Base-by-base conservation (phyloP, 108 stramenopile genomes). In the Cyclostephanos tholiformis region DNA sequence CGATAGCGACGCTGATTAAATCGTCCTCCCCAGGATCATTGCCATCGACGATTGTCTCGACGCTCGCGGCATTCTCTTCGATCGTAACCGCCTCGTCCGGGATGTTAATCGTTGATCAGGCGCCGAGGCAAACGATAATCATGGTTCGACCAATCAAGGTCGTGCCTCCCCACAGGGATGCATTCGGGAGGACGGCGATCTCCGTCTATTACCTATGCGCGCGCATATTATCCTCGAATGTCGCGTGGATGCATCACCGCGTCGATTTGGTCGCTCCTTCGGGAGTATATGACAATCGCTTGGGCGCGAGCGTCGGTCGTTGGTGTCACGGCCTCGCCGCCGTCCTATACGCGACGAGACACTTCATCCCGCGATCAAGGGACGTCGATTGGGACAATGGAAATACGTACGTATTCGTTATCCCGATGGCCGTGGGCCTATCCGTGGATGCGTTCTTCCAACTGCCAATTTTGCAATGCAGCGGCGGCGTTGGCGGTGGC, bases 91-190 rank as follows among this genome's bases (percentile, higher is more conserved):
- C 71, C 8, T 64, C 71, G 4, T 72, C 71, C 19, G 71, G 71
- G 6, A 53, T 65, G 25, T 12, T 26, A 9, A 65, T 72, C 32
- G 64, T 72, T 1, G 71, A 65, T 22, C 63, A 65, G 46, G 71
- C 71, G 22, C 71, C 71, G 17, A 65, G 41, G 29, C 71, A 65
- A 65, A 72, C 71, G 13, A 44, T 72, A 9, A 49, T 72, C 49
- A 65, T 53, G 64, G 35, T 65, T 11, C 46, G 58, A 0, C 69
- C 69, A 17, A 39, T 70, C 25, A 57, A 14, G 26, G 58, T 77
- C 4, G 49, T 79, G n/a, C 69, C 78, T n/a, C 78, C 78, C 13
- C 78, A 79, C 51, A 29, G 72, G 23, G 78, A 79, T 14, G 78
- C 78, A 12, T 79, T 79, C 46, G 60, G 63, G 43, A 20, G 78